Evolutionary conservation across 805 yeast species (phyloP).

Genomic region (Kazachstania psychrophila): DNA sequence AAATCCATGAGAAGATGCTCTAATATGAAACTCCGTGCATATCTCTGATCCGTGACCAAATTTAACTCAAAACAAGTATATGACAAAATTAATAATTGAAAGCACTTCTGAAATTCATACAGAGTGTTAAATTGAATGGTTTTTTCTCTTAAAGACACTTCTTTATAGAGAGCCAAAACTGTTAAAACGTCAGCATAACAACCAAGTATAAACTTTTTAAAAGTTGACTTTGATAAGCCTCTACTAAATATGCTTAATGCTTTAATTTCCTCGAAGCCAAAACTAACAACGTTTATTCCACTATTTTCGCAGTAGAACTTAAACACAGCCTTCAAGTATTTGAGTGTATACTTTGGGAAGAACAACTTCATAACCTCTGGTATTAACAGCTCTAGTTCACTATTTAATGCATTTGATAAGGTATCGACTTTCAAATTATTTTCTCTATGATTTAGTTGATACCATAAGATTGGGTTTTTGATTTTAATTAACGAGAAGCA

Average conservation of each 20-base stretch:
- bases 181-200: conserved; percentile 9
- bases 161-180: conserved; percentile 1
- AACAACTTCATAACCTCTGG: background rate
- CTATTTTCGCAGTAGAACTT: background rate
- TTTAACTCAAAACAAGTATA: conserved; percentile 7
- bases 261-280: conserved; percentile 3
- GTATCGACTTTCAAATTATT: too few species aligned
- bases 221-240: conserved; percentile 9
- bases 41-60: background rate
- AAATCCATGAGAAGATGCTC: background rate
- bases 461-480: conserved; percentile 16
- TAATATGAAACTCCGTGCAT: background rate
- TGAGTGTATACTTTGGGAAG: too few species aligned
- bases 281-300: background rate
- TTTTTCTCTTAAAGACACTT: background rate
- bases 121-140: conserved; percentile 1
- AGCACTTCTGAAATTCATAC: conserved; percentile 9
- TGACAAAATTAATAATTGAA: conserved; percentile 17
- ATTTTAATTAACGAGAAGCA: conserved; percentile 19
- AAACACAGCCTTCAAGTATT: background rate
- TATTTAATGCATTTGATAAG: too few species aligned
- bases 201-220: conserved; percentile 9
- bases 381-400: too few species aligned
- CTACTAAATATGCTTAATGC: conserved; percentile 9
- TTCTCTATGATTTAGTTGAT: too few species aligned